These are phyloP conservation scores for Neurospora sp. DNA, from an alignment of 2,329 filamentous ascomycete genomes.

Conservation along the genomic window DNA sequence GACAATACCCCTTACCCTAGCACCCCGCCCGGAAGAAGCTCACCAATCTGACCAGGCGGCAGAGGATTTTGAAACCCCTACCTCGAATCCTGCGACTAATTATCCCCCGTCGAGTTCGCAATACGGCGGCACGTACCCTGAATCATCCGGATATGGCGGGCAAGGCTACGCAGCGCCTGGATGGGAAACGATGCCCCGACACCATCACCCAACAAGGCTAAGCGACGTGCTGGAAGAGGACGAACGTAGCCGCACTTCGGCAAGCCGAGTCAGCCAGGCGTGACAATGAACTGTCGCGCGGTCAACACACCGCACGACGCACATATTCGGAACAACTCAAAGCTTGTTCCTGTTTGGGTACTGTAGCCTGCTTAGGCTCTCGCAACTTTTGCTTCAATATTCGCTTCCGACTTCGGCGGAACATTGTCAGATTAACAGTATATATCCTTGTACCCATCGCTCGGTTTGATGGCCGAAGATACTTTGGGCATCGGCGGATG, in stretches of 20 bases:
- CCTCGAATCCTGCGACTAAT: conserved; percentile 29
- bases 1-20: conserved; percentile 43
- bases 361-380: background rate
- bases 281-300: conserved; percentile 10
- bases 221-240: conserved; percentile 85
- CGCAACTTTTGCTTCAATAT: background rate
- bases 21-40: conserved; percentile 29
- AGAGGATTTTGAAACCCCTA: conserved; percentile 50
- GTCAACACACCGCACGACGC: conserved; percentile 1
- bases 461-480: background rate
- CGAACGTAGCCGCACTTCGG: conserved; percentile 67
- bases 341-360: conserved; percentile 1
- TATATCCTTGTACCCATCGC: background rate
- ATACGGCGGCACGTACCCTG: conserved; percentile 33
- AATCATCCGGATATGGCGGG: conserved; percentile 53
- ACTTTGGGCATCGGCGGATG: background rate
- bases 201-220: conserved; percentile 79
- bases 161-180: conserved; percentile 56
- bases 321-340: conserved; percentile 1
- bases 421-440: background rate
- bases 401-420: background rate
- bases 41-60: conserved; percentile 39
- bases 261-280: conserved; percentile 49
- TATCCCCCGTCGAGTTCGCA: conserved; percentile 31
- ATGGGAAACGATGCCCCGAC: conserved; percentile 69